Evolutionary conservation across 768 basidiomycete species (phyloP).

Genomic region (Suillus tomentosus): DNA sequence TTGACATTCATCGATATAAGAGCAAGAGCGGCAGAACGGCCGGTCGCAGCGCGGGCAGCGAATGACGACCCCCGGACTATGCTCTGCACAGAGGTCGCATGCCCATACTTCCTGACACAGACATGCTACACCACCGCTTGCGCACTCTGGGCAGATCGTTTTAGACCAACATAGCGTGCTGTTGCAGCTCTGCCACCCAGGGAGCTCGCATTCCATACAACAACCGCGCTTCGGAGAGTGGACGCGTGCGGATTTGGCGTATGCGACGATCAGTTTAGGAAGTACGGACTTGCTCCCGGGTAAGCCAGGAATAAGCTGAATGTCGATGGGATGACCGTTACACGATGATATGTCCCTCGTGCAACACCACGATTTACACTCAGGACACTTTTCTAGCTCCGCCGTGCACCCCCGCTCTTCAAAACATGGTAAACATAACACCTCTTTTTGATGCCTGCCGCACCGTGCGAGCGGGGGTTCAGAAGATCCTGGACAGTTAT

Average conservation of each 20-base stretch:
- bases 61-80: neutral
- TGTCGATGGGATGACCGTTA: neutral
- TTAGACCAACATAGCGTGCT: neutral
- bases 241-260: neutral
- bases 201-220: neutral
- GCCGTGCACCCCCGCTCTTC: neutral
- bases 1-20: neutral
- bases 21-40: neutral
- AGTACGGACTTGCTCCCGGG: neutral
- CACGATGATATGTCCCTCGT: neutral
- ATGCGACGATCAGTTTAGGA: neutral
- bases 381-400: neutral
- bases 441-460: neutral
- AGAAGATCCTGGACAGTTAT: neutral
- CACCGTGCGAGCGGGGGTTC: neutral
- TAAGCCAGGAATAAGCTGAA: neutral
- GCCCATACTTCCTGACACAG: constrained; percentile 5
- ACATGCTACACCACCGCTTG: neutral
- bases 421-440: neutral
- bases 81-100: neutral
- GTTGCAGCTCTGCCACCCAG: neutral
- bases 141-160: constrained; percentile 1
- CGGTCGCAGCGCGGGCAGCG: constrained; percentile 1
- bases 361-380: neutral
- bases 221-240: constrained; percentile 5